Evolutionary conservation across 2,329 filamentous ascomycete species (phyloP).

Genomic region (Daldinia eschscholtzii): DNA sequence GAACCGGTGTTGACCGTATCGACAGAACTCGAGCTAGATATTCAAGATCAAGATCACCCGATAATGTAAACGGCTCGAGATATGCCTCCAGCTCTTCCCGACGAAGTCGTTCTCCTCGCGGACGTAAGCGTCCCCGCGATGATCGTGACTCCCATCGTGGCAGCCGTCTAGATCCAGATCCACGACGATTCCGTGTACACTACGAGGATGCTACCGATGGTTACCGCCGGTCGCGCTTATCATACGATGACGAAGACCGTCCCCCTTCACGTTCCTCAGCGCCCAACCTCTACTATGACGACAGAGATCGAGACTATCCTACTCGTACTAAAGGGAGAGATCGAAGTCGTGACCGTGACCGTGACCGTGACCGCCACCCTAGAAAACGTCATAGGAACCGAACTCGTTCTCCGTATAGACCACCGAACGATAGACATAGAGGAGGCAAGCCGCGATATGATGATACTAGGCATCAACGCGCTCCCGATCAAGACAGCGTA

Average conservation of each 20-base stretch:
- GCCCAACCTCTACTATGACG: conserved; percentile 60
- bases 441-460: conserved; percentile 45
- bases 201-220: conserved; percentile 70
- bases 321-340: conserved; percentile 50
- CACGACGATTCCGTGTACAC: conserved; percentile 70
- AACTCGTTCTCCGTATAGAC: conserved; percentile 50
- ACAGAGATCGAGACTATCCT: conserved; percentile 61
- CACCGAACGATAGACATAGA: conserved; percentile 49
- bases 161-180: conserved; percentile 63
- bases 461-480: conserved; percentile 44
- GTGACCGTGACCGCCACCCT: conserved; percentile 56
- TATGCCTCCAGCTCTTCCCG: conserved; percentile 61
- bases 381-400: conserved; percentile 68
- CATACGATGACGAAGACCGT: conserved; percentile 70
- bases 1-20: conserved; percentile 91
- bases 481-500: conserved; percentile 50
- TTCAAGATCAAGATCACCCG: conserved; percentile 68
- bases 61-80: conserved; percentile 54
- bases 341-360: conserved; percentile 53
- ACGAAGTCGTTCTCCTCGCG: conserved; percentile 71
- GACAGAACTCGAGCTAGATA: conserved; percentile 79
- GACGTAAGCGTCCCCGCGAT: conserved; percentile 75
- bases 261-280: conserved; percentile 58
- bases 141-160: conserved; percentile 66
- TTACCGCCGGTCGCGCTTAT: conserved; percentile 61